phyloP scores from a whole-genome alignment of 768 basidiomycete genomes.

The Collybia sordida region DNA sequence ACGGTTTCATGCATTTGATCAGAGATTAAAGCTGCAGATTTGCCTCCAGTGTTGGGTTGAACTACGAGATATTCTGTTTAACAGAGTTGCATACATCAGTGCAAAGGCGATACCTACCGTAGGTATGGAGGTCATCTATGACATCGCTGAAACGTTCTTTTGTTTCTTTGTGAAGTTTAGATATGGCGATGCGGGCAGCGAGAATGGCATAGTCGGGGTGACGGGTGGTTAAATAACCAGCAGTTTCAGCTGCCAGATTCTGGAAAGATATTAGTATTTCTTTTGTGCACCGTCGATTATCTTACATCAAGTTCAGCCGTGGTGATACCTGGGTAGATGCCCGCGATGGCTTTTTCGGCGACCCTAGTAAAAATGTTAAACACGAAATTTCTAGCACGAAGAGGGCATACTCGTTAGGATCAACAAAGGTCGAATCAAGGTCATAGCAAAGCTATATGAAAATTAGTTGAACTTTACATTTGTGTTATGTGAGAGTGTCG shows the following conservation, averaged over 20 bases:
- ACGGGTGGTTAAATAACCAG: constrained; percentile 94
- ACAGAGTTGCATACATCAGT: neutral
- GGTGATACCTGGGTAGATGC: constrained; percentile 93
- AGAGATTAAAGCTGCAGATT: constrained; percentile 92
- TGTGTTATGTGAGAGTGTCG: too few relatives aligned
- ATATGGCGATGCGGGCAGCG: constrained; percentile 96
- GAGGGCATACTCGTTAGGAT: constrained; percentile 79
- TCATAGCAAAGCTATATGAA: too few relatives aligned
- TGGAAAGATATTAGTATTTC: constrained; percentile 25
- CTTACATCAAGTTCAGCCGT: constrained; percentile 95
- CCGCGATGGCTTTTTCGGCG: constrained; percentile 88
- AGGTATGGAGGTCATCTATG: constrained; percentile 85
- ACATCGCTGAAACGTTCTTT: constrained; percentile 96
- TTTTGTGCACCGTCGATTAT: neutral
- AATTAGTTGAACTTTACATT: too few relatives aligned
- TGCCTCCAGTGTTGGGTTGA: constrained; percentile 89
- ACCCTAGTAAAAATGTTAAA: constrained; percentile 47
- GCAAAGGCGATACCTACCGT: constrained; percentile 73
- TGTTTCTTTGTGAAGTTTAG: constrained; percentile 99
- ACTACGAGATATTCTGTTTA: constrained; percentile 40
- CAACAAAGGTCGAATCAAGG: constrained; percentile 86
- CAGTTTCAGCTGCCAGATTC: constrained; percentile 97
- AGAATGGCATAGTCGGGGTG: constrained; percentile 98
- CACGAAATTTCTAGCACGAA: neutral
- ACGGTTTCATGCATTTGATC: constrained; percentile 84